Evolutionary conservation across 2,329 filamentous ascomycete species (phyloP).

Genomic region (Cladophialophora psammophila): DNA sequence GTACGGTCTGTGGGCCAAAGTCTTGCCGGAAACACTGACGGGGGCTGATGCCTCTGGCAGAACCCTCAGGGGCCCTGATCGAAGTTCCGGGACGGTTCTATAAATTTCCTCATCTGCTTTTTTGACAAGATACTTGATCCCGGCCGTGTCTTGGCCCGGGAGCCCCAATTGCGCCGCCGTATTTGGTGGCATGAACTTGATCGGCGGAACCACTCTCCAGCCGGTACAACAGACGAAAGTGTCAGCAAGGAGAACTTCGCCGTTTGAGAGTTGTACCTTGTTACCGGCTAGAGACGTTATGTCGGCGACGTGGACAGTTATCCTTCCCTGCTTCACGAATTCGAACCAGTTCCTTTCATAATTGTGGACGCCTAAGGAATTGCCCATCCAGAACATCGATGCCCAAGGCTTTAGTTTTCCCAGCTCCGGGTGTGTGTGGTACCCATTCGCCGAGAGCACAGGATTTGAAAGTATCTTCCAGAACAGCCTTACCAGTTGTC

Average conservation of each 20-base stretch:
- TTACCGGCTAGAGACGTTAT: conserved; percentile 12
- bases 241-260: conserved; percentile 55
- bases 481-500: conserved; percentile 58
- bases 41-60: conserved; percentile 39
- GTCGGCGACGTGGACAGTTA: conserved; percentile 59
- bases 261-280: conserved; percentile 58
- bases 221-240: conserved; percentile 64
- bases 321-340: conserved; percentile 60
- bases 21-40: conserved; percentile 29
- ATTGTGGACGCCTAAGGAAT: conserved; percentile 66
- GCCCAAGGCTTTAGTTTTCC: conserved; percentile 55
- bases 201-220: conserved; percentile 59
- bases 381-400: conserved; percentile 61
- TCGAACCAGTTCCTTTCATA: conserved; percentile 66
- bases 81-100: background rate
- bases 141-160: background rate
- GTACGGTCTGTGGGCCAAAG: conserved; percentile 1
- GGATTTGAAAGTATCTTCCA: conserved; percentile 62
- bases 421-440: conserved; percentile 54
- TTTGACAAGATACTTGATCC: conserved; percentile 32
- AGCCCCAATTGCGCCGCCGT: conserved; percentile 41
- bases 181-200: conserved; percentile 54
- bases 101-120: conserved; percentile 58
- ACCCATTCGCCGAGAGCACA: conserved; percentile 56
- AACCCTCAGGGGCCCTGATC: background rate